These are phyloP conservation scores for Ophiosphaerella korrae DNA, from an alignment of 2,329 filamentous ascomycete species.

Conservation along the genomic window DNA sequence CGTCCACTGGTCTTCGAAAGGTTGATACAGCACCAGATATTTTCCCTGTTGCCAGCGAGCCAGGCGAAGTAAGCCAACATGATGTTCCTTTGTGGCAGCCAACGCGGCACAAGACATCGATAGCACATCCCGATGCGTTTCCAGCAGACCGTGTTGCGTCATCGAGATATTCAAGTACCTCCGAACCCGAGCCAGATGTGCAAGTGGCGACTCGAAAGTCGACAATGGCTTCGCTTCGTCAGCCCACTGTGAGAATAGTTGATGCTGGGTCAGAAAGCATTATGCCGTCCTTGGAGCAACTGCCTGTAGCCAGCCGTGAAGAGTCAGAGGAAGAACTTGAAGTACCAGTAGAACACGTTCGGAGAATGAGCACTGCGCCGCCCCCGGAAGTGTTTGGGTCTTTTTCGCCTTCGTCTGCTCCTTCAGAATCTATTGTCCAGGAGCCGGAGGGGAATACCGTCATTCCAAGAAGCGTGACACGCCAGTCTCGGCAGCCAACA, in stretches of 20 bases:
- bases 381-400: background rate
- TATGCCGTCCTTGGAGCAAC: too few species aligned
- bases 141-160: background rate
- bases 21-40: background rate
- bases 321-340: background rate
- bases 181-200: background rate
- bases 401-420: background rate
- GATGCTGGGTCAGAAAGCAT: background rate
- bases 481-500: background rate
- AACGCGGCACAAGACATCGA: background rate
- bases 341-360: background rate
- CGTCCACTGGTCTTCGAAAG: background rate
- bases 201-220: background rate
- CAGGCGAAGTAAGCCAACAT: background rate
- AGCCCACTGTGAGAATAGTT: background rate
- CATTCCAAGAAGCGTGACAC: background rate
- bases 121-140: background rate
- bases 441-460: background rate
- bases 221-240: background rate
- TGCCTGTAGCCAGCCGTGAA: background rate
- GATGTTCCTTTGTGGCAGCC: conserved; percentile 1
- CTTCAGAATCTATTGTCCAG: background rate
- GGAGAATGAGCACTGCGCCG: background rate
- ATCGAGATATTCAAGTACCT: background rate
- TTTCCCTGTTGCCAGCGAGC: background rate